phyloP scores from a whole-genome alignment of 2,329 filamentous ascomycete species.

The Alternaria triticina region DNA sequence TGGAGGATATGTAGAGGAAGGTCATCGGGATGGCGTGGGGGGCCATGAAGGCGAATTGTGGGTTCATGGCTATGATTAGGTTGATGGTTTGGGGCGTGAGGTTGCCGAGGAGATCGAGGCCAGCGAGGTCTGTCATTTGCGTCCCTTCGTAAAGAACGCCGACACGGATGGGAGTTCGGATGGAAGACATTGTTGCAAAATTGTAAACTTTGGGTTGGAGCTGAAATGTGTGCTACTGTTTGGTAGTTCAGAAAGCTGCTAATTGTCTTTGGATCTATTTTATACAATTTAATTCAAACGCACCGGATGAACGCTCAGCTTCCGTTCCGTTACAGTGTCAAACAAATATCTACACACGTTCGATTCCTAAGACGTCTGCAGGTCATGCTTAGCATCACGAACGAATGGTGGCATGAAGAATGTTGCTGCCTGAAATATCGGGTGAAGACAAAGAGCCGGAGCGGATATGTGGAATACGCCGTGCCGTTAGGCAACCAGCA shows the following conservation, averaged over 20 bases:
- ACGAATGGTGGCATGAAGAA: not conserved
- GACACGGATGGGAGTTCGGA: constrained; percentile 44
- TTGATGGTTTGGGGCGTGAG: constrained; percentile 37
- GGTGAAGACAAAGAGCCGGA: not conserved
- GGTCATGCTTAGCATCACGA: not conserved
- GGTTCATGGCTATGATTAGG: constrained; percentile 19
- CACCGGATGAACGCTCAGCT: not conserved
- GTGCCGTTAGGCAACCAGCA: not conserved
- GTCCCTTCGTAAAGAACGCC: constrained; percentile 50
- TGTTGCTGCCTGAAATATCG: constrained; percentile 8
- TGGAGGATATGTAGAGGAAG: constrained; percentile 50
- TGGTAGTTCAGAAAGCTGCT: not conserved
- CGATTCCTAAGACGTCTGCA: not conserved
- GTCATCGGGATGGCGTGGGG: constrained; percentile 39
- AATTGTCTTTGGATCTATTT: not conserved
- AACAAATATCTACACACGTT: not conserved
- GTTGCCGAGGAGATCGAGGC: constrained; percentile 51
- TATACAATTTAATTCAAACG: not conserved
- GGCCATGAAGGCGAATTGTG: constrained; percentile 15
- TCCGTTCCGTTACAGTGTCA: not conserved
- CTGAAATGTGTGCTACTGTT: not conserved
- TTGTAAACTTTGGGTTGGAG: not conserved
- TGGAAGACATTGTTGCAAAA: not conserved
- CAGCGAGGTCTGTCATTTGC: constrained; percentile 51
- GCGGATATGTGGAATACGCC: not conserved